phyloP scores from a whole-genome alignment of 257 asterid genomes.

The Nemophila menziesii region DNA sequence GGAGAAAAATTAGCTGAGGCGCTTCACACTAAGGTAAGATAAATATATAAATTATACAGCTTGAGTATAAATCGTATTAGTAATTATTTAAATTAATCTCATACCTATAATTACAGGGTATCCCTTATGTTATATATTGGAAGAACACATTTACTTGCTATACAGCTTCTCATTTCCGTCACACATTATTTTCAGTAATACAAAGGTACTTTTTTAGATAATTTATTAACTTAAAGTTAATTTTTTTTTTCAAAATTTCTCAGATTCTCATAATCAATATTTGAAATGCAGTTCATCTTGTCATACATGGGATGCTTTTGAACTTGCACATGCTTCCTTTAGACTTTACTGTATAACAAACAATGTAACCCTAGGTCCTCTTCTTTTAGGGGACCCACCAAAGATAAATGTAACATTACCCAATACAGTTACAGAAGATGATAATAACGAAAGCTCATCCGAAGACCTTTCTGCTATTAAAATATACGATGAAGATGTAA shows the following conservation, averaged over 20 bases:
- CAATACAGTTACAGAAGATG: constrained; percentile 53
- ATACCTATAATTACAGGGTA: constrained; percentile 46
- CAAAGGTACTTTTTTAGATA: constrained; percentile 49
- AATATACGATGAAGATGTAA: constrained; percentile 79
- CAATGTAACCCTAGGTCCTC: constrained; percentile 45
- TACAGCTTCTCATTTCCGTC: constrained; percentile 73
- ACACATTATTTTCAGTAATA: constrained; percentile 63
- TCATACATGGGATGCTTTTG: constrained; percentile 94
- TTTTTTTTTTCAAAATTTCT: background rate
- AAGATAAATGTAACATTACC: constrained; percentile 47
- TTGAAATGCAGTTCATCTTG: constrained; percentile 56
- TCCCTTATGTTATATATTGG: constrained; percentile 83
- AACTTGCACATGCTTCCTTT: constrained; percentile 84
- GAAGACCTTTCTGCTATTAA: constrained; percentile 77
- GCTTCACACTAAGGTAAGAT: constrained; percentile 70
- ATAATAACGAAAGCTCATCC: constrained; percentile 60
- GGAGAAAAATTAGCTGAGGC: constrained; percentile 76
- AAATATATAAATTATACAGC: constrained; percentile 1
- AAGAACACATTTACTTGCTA: constrained; percentile 49
- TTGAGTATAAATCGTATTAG: constrained; percentile 6
- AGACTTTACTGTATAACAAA: constrained; percentile 58
- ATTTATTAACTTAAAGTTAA: background rate
- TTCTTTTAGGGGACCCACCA: constrained; percentile 77
- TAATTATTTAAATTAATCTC: constrained; percentile 15
- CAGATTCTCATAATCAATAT: background rate